A percentile compares a stretch with the other conserved stretches of the same genome.
Conservation (phyloP, 139 green algal species). For the Eudorina sp. region DNA sequence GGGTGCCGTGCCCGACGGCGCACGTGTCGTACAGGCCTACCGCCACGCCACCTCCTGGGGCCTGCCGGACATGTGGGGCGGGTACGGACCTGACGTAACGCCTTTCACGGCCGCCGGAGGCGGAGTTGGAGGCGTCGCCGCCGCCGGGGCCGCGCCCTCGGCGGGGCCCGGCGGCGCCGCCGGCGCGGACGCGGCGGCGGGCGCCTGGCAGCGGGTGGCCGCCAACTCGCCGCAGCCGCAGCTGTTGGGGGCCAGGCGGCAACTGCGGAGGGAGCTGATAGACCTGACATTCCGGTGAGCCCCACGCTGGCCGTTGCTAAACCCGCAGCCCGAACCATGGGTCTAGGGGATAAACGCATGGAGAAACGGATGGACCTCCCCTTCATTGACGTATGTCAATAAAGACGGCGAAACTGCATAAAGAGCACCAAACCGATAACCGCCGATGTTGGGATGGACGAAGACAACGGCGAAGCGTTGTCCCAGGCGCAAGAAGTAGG, state of each 20-base stretch:
- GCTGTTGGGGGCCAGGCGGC: slow-evolving; percentile 46
- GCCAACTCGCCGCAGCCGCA: slow-evolving; percentile 43
- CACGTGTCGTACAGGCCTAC: slow-evolving; percentile 53
- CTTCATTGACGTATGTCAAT: too few relatives aligned
- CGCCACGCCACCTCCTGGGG: slow-evolving; percentile 55
- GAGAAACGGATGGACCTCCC: too few relatives aligned
- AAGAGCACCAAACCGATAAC: too few relatives aligned
- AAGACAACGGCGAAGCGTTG: too few relatives aligned
- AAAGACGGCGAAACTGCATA: too few relatives aligned
- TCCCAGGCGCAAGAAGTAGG: too few relatives aligned
- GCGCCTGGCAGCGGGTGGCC: background rate
- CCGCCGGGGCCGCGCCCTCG: background rate
- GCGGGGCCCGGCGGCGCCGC: background rate
- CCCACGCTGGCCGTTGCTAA: background rate
- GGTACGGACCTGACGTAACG: background rate
- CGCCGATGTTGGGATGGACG: too few relatives aligned
- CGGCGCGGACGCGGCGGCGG: background rate
- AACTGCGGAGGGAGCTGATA: slow-evolving; percentile 56
- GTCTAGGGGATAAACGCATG: too few relatives aligned
- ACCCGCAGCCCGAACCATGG: too few relatives aligned
- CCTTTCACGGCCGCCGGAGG: background rate
- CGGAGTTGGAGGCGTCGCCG: background rate
- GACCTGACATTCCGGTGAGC: slow-evolving; percentile 59
- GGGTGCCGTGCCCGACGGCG: too few relatives aligned
- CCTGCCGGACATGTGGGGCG: slow-evolving; percentile 53